Percentiles rank a stretch among this genome's conserved stretches.
Evolutionary conservation across 2,329 filamentous ascomycete genomes (phyloP).

Genomic region (Fusarium oxysporum): DNA sequence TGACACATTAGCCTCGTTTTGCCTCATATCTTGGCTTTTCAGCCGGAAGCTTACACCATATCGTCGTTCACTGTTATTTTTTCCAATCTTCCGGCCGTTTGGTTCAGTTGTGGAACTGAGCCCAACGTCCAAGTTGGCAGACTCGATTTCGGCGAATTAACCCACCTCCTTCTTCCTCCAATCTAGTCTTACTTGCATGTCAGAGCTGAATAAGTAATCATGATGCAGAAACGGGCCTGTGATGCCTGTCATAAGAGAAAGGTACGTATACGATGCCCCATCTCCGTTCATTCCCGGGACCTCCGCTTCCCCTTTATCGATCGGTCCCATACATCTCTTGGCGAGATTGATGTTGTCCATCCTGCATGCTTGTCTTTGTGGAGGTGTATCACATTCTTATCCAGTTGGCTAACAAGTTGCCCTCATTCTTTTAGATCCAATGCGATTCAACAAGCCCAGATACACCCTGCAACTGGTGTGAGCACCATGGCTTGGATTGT

Average conservation of each 20-base stretch:
- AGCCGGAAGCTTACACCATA: background rate
- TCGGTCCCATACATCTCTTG: conserved; percentile 12
- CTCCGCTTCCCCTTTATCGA: background rate
- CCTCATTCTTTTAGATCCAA: conserved; percentile 31
- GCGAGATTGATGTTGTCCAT: background rate
- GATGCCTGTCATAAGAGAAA: conserved; percentile 43
- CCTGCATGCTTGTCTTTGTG: background rate
- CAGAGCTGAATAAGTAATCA: background rate
- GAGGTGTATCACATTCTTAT: background rate
- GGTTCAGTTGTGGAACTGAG: background rate
- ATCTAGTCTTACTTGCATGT: background rate
- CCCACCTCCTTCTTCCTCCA: background rate
- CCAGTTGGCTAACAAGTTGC: background rate
- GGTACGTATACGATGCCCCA: conserved; percentile 27
- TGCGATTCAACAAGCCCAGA: conserved; percentile 26
- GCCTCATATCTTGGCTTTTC: background rate
- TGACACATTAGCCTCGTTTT: background rate
- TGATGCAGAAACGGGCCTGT: conserved; percentile 37
- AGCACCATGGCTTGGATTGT: conserved; percentile 39
- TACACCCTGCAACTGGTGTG: conserved; percentile 40
- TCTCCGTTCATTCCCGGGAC: background rate
- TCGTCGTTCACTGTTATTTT: background rate
- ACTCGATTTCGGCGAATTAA: background rate
- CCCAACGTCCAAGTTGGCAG: background rate
- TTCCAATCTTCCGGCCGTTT: background rate